A percentile compares a stretch with the other conserved stretches of the same genome.
These are phyloP conservation scores for Hypomontagnella submonticulosa DNA, from an alignment of 495 filamentous ascomycete genomes.

Conservation along the genomic window DNA sequence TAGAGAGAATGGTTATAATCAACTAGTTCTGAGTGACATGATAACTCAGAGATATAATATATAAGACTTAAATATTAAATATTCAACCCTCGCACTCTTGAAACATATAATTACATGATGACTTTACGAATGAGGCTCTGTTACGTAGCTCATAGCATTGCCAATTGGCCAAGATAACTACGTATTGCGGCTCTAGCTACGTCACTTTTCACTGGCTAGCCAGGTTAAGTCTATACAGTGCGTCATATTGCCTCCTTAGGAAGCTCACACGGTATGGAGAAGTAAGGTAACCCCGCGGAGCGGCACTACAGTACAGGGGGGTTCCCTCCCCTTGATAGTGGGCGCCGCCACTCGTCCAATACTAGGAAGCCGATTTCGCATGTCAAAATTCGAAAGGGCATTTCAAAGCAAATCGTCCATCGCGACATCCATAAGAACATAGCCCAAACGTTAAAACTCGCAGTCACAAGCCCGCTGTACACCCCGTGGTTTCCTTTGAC, in stretches of 20 bases:
- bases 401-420: constrained; percentile 53
- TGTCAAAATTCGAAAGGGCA: constrained; percentile 45
- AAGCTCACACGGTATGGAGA: background rate
- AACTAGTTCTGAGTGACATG: no score
- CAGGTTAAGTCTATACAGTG: background rate
- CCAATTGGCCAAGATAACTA: no score
- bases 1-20: no score
- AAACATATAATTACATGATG: no score
- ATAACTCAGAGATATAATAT: no score
- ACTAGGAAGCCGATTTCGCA: constrained; percentile 41
- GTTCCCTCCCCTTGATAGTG: background rate
- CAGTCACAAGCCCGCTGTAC: no score
- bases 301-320: background rate
- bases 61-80: no score
- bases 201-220: constrained; percentile 4
- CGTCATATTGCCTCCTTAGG: background rate
- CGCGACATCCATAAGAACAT: background rate
- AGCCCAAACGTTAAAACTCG: constrained; percentile 2
- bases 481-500: no score
- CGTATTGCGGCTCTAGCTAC: background rate
- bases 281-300: background rate
- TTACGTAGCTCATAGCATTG: no score
- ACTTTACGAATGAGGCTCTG: no score
- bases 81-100: no score
- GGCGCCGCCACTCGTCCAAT: constrained; percentile 37